phyloP scores from a whole-genome alignment of 495 filamentous ascomycete species.

The Aspergillus coremiiformis region DNA sequence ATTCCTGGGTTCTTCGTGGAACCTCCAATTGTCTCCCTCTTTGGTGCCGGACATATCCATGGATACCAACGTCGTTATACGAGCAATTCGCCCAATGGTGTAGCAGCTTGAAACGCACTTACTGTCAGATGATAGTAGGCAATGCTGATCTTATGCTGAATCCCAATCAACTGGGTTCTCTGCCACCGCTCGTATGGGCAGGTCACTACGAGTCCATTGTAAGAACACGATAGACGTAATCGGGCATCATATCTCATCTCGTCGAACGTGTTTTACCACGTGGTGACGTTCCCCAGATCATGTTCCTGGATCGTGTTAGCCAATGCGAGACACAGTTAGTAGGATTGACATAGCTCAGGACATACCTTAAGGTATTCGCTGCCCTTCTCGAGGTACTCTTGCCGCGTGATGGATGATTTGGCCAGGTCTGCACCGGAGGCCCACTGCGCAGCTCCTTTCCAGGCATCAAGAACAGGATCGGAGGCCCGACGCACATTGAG shows the following conservation, averaged over 20 bases:
- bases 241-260: background rate
- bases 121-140: background rate
- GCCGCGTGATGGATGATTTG: slow-evolving; percentile 49
- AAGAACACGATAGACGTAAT: too few relatives aligned
- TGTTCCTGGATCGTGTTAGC: too few relatives aligned
- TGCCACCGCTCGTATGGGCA: background rate
- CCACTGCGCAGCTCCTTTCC: slow-evolving; percentile 89
- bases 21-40: background rate
- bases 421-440: slow-evolving; percentile 31
- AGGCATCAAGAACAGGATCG: slow-evolving; percentile 77
- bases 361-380: slow-evolving; percentile 76
- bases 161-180: background rate
- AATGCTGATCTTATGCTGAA: background rate
- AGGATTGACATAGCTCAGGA: slow-evolving; percentile 5
- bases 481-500: slow-evolving; percentile 61
- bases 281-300: slow-evolving; percentile 63
- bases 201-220: background rate
- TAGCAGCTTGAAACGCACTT: background rate
- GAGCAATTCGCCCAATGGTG: background rate
- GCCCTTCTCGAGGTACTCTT: slow-evolving; percentile 80
- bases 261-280: slow-evolving; percentile 18
- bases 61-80: background rate
- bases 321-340: too few relatives aligned
- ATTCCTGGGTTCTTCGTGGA: background rate
- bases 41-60: background rate